phyloP scores from a whole-genome alignment of 768 basidiomycete genomes.

The Gelatoporia subvermispora region DNA sequence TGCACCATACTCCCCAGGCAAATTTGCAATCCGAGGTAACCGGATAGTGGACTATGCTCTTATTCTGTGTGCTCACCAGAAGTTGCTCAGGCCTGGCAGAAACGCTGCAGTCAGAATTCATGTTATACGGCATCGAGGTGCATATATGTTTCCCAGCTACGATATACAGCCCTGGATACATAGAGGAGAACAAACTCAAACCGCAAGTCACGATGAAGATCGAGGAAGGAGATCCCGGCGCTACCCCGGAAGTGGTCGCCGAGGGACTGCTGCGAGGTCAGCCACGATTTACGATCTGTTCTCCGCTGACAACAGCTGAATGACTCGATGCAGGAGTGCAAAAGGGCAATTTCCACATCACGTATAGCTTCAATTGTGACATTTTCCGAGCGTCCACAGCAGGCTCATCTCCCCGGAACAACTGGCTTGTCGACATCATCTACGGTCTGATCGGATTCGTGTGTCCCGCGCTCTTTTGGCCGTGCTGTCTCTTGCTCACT shows the following conservation, averaged over 20 bases:
- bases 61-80: neutral
- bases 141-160: conserved; percentile 83
- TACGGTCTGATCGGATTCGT: conserved; percentile 34
- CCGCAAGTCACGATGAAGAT: conserved; percentile 72
- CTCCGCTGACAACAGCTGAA: neutral
- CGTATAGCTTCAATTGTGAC: conserved; percentile 60
- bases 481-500: conserved; percentile 29
- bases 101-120: conserved; percentile 71
- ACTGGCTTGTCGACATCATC: conserved; percentile 50
- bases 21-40: conserved; percentile 80
- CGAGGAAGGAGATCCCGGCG: conserved; percentile 65
- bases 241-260: conserved; percentile 63
- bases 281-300: conserved; percentile 1
- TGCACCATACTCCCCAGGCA: conserved; percentile 75
- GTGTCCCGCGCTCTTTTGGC: neutral
- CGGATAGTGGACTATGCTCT: neutral
- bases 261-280: conserved; percentile 53
- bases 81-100: conserved; percentile 68
- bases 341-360: conserved; percentile 69
- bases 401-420: conserved; percentile 58
- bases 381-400: conserved; percentile 66
- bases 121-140: conserved; percentile 70
- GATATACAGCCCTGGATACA: conserved; percentile 73
- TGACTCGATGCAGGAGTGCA: conserved; percentile 49
- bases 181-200: conserved; percentile 72